Base-by-base conservation (phyloP, 441 rosid species). In the Populus tomentosa region DNA sequence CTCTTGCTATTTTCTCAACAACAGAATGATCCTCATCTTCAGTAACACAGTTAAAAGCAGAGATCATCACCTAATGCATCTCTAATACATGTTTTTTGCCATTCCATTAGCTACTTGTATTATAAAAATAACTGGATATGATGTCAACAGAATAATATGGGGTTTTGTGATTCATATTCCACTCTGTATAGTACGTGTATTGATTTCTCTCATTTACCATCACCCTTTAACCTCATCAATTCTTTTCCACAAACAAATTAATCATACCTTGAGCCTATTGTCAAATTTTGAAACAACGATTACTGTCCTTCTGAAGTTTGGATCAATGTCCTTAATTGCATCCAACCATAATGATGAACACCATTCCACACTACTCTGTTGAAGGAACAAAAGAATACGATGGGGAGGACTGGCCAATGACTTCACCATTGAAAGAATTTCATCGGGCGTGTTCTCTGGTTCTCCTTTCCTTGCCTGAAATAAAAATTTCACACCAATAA, bases 331-430 rank as follows among this genome's bases (percentile, higher is more conserved):
- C 40, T 92, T 93, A 80, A 95, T 83, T 16, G 91, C 83, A 85
- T 95, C 99, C 78, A 95, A 81, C 99, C 99, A 95, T 84, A 95
- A 78, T 0, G 99, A 95, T 18, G 97, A 95, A 71, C 99, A 95
- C 98, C 99, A 94, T 26, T 92, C 99, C 50, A 95, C 99, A 77
- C 99, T 92, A 72, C 98, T 95, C 83, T 95, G 98, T 84, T 95
- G 98, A 78, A 94, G 95, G 80, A 95, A 95, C 84, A 95, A 69
- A 59, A 95, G 88, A 77, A 95, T 89, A 26, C 97, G 93, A 84
- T 95, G 97, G 40, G 98, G 98, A 85, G 99, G 99, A 82, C 92
- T 86, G 76, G 99, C 97, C 77, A 95, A 69, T 32, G 94, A 87
- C 83, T 94, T 95, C 70, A 95, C 98, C 99, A 95, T 95, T 0